Percentiles rank a stretch among this genome's conserved stretches.
Conservation (phyloP, 441 rosid species). For the Aquilaria agallochum region DNA sequence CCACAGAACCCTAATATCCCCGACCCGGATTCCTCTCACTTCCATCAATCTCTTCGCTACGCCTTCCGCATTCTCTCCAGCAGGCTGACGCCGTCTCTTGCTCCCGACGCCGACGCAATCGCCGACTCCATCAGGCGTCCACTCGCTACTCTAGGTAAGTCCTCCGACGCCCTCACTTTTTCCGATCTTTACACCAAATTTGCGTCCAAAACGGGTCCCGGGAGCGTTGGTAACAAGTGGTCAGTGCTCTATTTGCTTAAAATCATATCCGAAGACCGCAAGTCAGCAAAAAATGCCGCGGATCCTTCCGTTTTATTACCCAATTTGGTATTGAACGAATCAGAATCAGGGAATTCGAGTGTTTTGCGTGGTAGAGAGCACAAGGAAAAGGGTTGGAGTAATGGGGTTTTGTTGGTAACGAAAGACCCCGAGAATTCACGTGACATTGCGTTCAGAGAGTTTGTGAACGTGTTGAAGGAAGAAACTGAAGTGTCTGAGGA, state of each 20-base stretch:
- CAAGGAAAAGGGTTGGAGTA: conserved; percentile 47
- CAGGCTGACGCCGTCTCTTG: conserved; percentile 69
- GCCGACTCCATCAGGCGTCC: conserved; percentile 92
- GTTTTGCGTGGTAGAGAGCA: conserved; percentile 23
- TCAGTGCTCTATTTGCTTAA: conserved; percentile 79
- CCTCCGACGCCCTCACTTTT: conserved; percentile 82
- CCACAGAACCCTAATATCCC: conserved; percentile 34
- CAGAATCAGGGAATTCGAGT: conserved; percentile 26
- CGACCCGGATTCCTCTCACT: conserved; percentile 38
- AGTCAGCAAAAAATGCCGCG: conserved; percentile 27
- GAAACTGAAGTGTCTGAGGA: conserved; percentile 90
- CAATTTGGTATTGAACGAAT: conserved; percentile 40
- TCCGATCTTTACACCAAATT: conserved; percentile 77
- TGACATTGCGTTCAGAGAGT: conserved; percentile 76
- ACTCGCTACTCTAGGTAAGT: conserved; percentile 91
- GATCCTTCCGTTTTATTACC: conserved; percentile 50
- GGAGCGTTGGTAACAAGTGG: conserved; percentile 86
- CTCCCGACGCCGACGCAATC: conserved; percentile 72
- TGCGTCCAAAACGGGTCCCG: conserved; percentile 75
- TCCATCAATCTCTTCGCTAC: conserved; percentile 59
- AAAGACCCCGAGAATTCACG: conserved; percentile 81
- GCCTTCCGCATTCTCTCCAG: conserved; percentile 87
- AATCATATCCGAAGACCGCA: conserved; percentile 68
- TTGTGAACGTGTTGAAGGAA: conserved; percentile 56
- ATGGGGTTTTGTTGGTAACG: conserved; percentile 69